Evolutionary conservation across 805 yeast species (phyloP).

Genomic region (Pichia pseudocactophila): DNA sequence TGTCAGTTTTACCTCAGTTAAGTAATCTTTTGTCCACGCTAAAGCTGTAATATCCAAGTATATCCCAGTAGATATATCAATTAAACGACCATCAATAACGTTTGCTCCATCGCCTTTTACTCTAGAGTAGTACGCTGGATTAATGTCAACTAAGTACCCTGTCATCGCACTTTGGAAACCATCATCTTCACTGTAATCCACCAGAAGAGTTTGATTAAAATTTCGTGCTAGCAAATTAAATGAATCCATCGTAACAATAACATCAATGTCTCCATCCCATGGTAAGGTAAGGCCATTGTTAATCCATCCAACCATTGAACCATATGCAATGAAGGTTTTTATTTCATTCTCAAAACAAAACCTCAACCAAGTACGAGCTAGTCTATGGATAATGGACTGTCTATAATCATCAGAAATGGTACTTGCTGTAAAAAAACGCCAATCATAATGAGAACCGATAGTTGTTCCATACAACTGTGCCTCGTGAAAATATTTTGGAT

Average conservation of each 20-base stretch:
- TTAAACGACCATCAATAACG: conserved; percentile 46
- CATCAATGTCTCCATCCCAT: conserved; percentile 58
- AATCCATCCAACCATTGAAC: conserved; percentile 53
- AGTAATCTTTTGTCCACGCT: conserved; percentile 13
- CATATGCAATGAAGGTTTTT: conserved; percentile 56
- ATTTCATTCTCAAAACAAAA: conserved; percentile 37
- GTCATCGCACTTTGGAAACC: conserved; percentile 23
- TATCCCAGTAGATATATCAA: conserved; percentile 41
- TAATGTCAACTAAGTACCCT: conserved; percentile 26
- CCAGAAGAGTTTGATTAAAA: conserved; percentile 41
- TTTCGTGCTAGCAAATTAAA: conserved; percentile 34
- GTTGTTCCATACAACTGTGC: conserved; percentile 25
- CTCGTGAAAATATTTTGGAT: conserved; percentile 35
- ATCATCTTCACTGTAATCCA: conserved; percentile 28
- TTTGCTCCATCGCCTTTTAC: conserved; percentile 38
- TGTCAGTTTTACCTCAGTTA: conserved; percentile 6
- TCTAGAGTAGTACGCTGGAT: conserved; percentile 28
- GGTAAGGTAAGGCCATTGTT: conserved; percentile 51
- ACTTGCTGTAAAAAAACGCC: conserved; percentile 34
- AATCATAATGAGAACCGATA: conserved; percentile 38
- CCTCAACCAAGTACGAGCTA: conserved; percentile 46
- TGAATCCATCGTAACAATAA: conserved; percentile 45
- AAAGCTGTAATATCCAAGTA: conserved; percentile 38
- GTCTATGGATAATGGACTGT: conserved; percentile 33
- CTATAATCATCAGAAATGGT: conserved; percentile 17